A percentile compares a stretch with the other conserved stretches of the same genome.
Conservation (phyloP, 352 stramenopile genomes). For the Elongisporangium prolatum region DNA sequence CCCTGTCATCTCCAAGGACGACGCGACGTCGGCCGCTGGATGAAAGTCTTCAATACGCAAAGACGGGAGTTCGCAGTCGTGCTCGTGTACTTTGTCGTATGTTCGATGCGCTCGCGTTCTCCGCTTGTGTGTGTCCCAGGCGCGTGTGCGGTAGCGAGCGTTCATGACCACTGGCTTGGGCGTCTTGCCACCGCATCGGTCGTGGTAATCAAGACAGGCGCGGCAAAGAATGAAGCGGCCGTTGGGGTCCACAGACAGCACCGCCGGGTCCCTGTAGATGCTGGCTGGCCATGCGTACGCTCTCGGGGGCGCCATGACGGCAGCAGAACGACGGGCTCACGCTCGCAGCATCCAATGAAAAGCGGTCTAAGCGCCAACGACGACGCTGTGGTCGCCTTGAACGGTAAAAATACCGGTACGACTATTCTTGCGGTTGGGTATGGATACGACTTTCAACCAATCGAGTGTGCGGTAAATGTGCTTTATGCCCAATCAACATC, state of each 20-base stretch:
- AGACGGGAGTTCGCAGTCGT: background rate
- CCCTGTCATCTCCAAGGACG: too few relatives aligned
- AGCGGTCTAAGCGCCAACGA: too few relatives aligned
- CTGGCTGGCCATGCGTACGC: background rate
- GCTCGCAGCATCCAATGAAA: background rate
- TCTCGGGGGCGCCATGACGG: background rate
- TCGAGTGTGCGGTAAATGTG: too few relatives aligned
- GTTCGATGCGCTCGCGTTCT: background rate
- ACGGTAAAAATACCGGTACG: background rate
- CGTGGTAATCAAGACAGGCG: background rate
- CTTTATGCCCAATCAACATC: too few relatives aligned
- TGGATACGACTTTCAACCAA: background rate
- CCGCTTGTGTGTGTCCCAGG: background rate
- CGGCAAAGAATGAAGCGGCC: background rate
- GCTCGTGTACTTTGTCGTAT: too few relatives aligned
- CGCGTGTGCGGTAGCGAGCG: background rate
- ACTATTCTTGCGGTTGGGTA: background rate
- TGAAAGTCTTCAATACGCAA: background rate
- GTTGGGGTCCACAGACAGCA: background rate
- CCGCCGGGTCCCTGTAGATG: background rate
- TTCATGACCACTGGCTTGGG: background rate
- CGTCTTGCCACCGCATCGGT: background rate
- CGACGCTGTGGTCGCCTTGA: background rate
- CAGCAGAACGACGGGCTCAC: background rate
- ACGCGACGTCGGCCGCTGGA: too few relatives aligned